Conservation (phyloP, 768 basidiomycete species). For the Floccularia luteovirens region DNA sequence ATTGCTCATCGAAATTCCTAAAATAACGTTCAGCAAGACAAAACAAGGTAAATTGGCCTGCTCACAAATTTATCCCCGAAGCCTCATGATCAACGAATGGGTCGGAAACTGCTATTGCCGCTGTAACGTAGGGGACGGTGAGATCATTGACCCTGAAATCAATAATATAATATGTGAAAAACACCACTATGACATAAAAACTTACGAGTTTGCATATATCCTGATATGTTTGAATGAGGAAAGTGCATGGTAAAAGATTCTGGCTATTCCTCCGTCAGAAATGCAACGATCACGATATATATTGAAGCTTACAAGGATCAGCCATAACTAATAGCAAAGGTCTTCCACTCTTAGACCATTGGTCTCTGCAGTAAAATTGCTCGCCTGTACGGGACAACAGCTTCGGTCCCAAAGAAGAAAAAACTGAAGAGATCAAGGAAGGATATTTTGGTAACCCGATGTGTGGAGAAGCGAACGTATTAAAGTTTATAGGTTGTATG, state of each 20-base stretch:
- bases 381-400: conserved; percentile 75
- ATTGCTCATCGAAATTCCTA: conserved; percentile 52
- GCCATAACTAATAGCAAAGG: conserved; percentile 73
- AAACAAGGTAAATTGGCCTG: conserved; percentile 1
- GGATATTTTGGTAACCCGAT: conserved; percentile 65
- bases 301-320: conserved; percentile 52
- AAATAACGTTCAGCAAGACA: not conserved
- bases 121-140: conserved; percentile 80
- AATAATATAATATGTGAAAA: conserved; percentile 1
- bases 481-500: conserved; percentile 72
- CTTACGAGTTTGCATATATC: conserved; percentile 79
- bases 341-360: conserved; percentile 60
- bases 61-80: conserved; percentile 60
- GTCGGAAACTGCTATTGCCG: conserved; percentile 64
- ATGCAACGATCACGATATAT: not conserved
- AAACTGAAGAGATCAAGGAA: conserved; percentile 47
- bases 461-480: conserved; percentile 79
- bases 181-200: conserved; percentile 6
- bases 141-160: conserved; percentile 53
- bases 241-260: conserved; percentile 71
- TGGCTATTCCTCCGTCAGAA: conserved; percentile 36
- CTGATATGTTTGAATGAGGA: conserved; percentile 56
- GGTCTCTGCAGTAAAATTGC: conserved; percentile 69
- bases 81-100: conserved; percentile 48
- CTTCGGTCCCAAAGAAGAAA: conserved; percentile 52